These are phyloP conservation scores for Aspergillus spinulosporus DNA, from an alignment of 2,329 filamentous ascomycete genomes.

Conservation along the genomic window DNA sequence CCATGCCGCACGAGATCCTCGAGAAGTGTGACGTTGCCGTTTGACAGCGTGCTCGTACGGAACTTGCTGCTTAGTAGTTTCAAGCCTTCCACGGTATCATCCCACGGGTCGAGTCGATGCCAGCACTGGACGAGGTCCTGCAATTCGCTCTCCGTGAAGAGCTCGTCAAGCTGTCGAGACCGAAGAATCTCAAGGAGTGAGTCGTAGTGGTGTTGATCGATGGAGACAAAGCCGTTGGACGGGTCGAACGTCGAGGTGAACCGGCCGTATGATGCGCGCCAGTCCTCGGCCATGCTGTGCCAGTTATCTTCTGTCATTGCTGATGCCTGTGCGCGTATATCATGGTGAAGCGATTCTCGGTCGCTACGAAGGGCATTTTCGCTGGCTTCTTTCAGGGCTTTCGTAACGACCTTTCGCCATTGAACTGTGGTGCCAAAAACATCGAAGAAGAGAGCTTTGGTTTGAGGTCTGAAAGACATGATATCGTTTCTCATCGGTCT, in stretches of 20 bases:
- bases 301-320: conserved; percentile 60
- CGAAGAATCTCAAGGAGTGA: conserved; percentile 61
- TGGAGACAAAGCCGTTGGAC: conserved; percentile 59
- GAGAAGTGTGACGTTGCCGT: conserved; percentile 70
- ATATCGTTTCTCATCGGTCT: background rate
- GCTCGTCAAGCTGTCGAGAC: conserved; percentile 55
- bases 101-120: conserved; percentile 72
- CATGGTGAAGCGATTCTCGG: conserved; percentile 47
- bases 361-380: conserved; percentile 50
- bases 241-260: conserved; percentile 57
- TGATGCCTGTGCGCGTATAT: conserved; percentile 51
- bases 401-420: conserved; percentile 69
- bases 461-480: conserved; percentile 26
- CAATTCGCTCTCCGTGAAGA: conserved; percentile 65
- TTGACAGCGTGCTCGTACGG: conserved; percentile 68
- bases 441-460: conserved; percentile 36
- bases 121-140: conserved; percentile 63
- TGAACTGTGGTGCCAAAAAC: conserved; percentile 66
- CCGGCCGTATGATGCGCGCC: conserved; percentile 63
- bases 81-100: conserved; percentile 61
- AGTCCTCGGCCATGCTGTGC: conserved; percentile 66
- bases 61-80: conserved; percentile 56
- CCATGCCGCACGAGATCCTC: conserved; percentile 62
- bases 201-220: conserved; percentile 70
- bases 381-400: conserved; percentile 57